Conservation (phyloP, 352 stramenopile species). For the Plasmopara viticola region DNA sequence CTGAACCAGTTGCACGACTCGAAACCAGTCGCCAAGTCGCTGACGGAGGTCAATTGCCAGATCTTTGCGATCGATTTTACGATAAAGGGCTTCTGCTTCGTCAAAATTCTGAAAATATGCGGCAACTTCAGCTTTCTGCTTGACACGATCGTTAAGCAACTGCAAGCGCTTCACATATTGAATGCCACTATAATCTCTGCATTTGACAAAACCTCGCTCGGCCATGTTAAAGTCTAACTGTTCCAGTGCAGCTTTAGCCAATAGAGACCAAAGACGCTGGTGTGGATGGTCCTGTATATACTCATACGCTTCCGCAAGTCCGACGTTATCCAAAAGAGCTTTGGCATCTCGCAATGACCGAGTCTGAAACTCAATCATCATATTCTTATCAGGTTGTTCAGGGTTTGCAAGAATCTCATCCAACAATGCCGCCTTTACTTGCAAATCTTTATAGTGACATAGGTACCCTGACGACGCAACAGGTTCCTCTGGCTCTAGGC, state of each 20-base stretch:
- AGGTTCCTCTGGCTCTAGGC: constrained; percentile 83
- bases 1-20: constrained; percentile 83
- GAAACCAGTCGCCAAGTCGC: constrained; percentile 88
- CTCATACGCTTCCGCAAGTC: constrained; percentile 65
- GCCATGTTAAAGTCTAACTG: constrained; percentile 89
- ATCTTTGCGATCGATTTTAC: constrained; percentile 93
- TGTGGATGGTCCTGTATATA: constrained; percentile 86
- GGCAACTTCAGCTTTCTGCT: constrained; percentile 88
- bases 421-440: constrained; percentile 78
- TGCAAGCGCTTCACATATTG: constrained; percentile 89
- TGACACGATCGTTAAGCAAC: constrained; percentile 84
- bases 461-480: constrained; percentile 87
- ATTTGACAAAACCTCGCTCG: constrained; percentile 89
- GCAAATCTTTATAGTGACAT: constrained; percentile 82
- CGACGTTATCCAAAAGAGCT: constrained; percentile 79
- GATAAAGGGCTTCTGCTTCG: constrained; percentile 87
- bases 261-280: constrained; percentile 77
- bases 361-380: constrained; percentile 88
- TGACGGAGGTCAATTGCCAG: constrained; percentile 88
- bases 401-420: constrained; percentile 84
- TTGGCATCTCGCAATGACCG: constrained; percentile 80
- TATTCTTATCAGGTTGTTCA: constrained; percentile 66
- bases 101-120: constrained; percentile 90
- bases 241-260: constrained; percentile 86
- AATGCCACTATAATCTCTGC: constrained; percentile 88